A percentile compares a stretch with the other conserved stretches of the same genome.
These are phyloP conservation scores for Dictyostelium firmibasis DNA, from an alignment of 78 protist genomes.

Conservation along the genomic window DNA sequence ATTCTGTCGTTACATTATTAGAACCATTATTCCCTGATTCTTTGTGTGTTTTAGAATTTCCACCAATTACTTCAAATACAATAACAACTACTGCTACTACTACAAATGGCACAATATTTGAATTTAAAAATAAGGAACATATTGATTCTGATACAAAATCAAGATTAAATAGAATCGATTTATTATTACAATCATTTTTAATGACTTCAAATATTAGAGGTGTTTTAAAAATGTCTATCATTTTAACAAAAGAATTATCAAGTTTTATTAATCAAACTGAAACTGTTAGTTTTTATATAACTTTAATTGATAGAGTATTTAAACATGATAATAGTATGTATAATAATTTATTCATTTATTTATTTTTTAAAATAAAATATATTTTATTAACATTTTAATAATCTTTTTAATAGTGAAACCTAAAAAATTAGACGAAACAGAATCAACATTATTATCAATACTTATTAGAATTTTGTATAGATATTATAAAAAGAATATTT, in stretches of 20 bases:
- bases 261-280: not conserved
- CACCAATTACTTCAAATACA: not conserved
- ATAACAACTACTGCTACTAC: not conserved
- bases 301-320: conserved; percentile 1
- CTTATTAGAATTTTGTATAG: not conserved
- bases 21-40: conserved; percentile 62
- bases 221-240: conserved; percentile 47
- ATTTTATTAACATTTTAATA: not conserved
- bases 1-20: not conserved
- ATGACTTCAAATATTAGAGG: conserved; percentile 1
- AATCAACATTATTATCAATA: conserved; percentile 50
- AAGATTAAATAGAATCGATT: conserved; percentile 28
- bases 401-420: not conserved
- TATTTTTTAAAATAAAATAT: not conserved
- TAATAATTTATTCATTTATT: not conserved
- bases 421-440: not conserved
- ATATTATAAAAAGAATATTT: conserved; percentile 20
- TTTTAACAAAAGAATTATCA: conserved; percentile 17
- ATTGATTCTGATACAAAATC: conserved; percentile 13
- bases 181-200: conserved; percentile 30
- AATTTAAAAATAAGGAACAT: conserved; percentile 12
- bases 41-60: not conserved
- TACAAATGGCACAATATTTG: not conserved
- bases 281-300: not conserved
- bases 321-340: conserved; percentile 20